These are phyloP conservation scores for Esteya vermicola DNA, from an alignment of 2,329 filamentous ascomycete genomes.

Conservation along the genomic window DNA sequence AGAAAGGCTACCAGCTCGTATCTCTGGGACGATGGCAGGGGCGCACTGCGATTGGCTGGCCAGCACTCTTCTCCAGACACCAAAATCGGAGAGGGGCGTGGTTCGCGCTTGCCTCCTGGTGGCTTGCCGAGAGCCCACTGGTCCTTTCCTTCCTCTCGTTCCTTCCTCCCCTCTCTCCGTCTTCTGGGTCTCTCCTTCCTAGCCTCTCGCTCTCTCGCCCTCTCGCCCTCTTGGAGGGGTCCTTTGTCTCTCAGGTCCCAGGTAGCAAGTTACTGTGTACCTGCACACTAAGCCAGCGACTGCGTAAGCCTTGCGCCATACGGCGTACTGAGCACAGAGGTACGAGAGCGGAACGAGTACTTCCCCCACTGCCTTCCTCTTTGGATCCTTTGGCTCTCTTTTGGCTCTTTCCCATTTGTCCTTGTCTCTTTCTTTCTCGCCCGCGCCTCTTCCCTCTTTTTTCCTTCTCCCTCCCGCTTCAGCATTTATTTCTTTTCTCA, in stretches of 20 bases:
- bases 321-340: no score
- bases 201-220: neutral
- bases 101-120: conserved; percentile 6
- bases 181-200: no score
- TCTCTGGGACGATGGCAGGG: no score
- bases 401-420: neutral
- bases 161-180: neutral
- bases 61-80: no score
- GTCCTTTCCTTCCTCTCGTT: conserved; percentile 5
- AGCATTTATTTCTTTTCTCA: no score
- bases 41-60: conserved; percentile 3
- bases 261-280: neutral
- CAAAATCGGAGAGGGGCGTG: neutral
- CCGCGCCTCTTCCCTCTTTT: no score
- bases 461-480: no score
- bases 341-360: no score
- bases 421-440: no score
- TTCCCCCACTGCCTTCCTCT: neutral
- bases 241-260: neutral
- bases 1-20: no score
- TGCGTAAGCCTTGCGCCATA: no score
- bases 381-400: neutral
- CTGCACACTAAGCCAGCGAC: neutral
- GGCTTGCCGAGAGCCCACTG: neutral
- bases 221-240: neutral